Percentiles rank a stretch among this genome's conserved stretches.
phyloP scores from a whole-genome alignment of 2,329 filamentous ascomycete genomes.

The Gnomoniopsis smithogilvyi region DNA sequence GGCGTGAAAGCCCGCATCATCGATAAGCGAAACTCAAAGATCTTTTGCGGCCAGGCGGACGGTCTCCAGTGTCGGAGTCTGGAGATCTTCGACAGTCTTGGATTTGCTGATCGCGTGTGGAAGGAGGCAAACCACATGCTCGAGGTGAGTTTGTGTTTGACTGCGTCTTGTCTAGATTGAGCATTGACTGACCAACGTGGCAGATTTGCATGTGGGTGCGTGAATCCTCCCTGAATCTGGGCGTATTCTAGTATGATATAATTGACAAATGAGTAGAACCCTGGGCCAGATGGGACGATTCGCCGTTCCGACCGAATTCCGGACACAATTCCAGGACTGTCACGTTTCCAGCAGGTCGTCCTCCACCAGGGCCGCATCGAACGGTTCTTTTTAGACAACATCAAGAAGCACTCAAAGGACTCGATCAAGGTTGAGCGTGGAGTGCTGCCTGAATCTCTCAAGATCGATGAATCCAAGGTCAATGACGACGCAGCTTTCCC shows the following conservation, averaged over 20 bases:
- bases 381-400: conserved; percentile 60
- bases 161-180: not conserved
- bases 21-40: conserved; percentile 38
- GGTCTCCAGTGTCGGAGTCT: conserved; percentile 60
- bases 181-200: not conserved
- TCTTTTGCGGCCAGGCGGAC: conserved; percentile 43
- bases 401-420: conserved; percentile 48
- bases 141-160: conserved; percentile 45
- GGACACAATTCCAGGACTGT: conserved; percentile 60
- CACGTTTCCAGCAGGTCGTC: conserved; percentile 62
- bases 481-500: conserved; percentile 55
- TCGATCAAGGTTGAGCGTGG: conserved; percentile 55
- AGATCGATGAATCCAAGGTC: conserved; percentile 48
- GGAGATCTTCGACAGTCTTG: conserved; percentile 73
- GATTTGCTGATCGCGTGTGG: conserved; percentile 60
- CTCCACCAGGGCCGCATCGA: conserved; percentile 72
- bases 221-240: not conserved
- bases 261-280: conserved; percentile 47
- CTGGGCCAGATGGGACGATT: conserved; percentile 54
- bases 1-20: conserved; percentile 40
- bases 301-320: conserved; percentile 57
- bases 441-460: conserved; percentile 53
- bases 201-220: conserved; percentile 30
- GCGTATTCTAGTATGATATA: not conserved
- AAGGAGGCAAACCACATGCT: conserved; percentile 67